Conservation (phyloP, 1,139 yeast genomes). For the Geotrichum macrosporum region DNA sequence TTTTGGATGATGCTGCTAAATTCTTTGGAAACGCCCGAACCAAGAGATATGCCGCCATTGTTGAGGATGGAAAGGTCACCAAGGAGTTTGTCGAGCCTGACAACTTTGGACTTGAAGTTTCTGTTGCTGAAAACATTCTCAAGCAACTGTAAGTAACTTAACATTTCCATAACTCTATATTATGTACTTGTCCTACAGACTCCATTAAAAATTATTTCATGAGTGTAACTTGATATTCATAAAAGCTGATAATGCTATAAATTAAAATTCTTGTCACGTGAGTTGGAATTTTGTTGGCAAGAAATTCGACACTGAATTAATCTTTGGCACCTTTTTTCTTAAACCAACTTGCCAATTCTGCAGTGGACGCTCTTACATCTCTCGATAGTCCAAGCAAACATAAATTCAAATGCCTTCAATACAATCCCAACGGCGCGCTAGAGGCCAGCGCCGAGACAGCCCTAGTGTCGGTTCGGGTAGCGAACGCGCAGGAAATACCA, state of each 20-base stretch:
- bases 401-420: slow-evolving; percentile 5
- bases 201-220: too few relatives aligned
- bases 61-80: slow-evolving; percentile 66
- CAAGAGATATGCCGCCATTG: slow-evolving; percentile 70
- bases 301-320: too few relatives aligned
- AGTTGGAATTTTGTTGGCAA: too few relatives aligned
- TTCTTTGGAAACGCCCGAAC: slow-evolving; percentile 72
- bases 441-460: not conserved
- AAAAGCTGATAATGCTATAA: too few relatives aligned
- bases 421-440: slow-evolving; percentile 6
- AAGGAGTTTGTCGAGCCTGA: slow-evolving; percentile 76
- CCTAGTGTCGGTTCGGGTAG: not conserved
- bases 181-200: too few relatives aligned
- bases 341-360: too few relatives aligned
- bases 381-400: too few relatives aligned
- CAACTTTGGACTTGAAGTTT: slow-evolving; percentile 59
- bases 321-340: too few relatives aligned
- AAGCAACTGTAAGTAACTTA: slow-evolving; percentile 27
- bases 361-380: too few relatives aligned
- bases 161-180: too few relatives aligned
- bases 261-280: too few relatives aligned
- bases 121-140: slow-evolving; percentile 49
- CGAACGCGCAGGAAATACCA: not conserved
- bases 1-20: slow-evolving; percentile 60
- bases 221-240: too few relatives aligned